Percentiles rank a stretch among this genome's conserved stretches.
These are phyloP conservation scores for Hypoxylon cercidicola DNA, from an alignment of 495 filamentous ascomycete genomes.

Conservation along the genomic window DNA sequence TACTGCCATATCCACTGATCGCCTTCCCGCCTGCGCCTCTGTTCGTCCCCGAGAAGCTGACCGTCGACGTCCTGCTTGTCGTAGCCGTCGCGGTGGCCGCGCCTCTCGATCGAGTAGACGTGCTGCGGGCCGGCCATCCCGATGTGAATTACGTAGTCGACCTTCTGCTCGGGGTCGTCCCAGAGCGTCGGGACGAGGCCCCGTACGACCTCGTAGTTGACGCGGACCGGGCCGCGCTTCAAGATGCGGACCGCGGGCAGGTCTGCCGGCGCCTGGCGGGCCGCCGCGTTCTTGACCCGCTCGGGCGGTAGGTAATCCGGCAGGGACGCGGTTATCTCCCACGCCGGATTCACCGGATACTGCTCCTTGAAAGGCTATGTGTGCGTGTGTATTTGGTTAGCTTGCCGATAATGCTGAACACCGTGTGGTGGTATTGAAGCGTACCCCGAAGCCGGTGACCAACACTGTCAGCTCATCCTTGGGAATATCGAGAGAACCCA, in stretches of 20 bases:
- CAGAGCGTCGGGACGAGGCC: conserved; percentile 70
- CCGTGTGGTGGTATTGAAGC: conserved; percentile 40
- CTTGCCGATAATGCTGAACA: not conserved
- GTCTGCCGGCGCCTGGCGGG: conserved; percentile 32
- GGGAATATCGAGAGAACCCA: conserved; percentile 52
- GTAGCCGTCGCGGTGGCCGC: conserved; percentile 82
- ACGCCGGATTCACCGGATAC: conserved; percentile 76
- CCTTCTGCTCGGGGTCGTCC: conserved; percentile 50
- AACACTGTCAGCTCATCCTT: conserved; percentile 70
- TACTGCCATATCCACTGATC: conserved; percentile 59
- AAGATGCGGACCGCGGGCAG: conserved; percentile 70
- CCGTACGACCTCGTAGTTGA: conserved; percentile 74
- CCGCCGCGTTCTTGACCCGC: conserved; percentile 49
- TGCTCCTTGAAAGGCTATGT: conserved; percentile 71
- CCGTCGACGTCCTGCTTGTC: conserved; percentile 73
- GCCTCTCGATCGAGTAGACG: conserved; percentile 75
- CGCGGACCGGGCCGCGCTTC: conserved; percentile 71
- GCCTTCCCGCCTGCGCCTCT: conserved; percentile 48
- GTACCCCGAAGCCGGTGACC: conserved; percentile 78
- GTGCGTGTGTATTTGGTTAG: conserved; percentile 16
- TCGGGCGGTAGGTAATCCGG: conserved; percentile 62
- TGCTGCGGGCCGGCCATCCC: conserved; percentile 79
- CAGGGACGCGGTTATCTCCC: conserved; percentile 68
- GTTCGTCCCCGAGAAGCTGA: conserved; percentile 62
- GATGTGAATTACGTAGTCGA: conserved; percentile 79